Conservation (phyloP, 768 basidiomycete genomes). For the Tulasnella sp. region DNA sequence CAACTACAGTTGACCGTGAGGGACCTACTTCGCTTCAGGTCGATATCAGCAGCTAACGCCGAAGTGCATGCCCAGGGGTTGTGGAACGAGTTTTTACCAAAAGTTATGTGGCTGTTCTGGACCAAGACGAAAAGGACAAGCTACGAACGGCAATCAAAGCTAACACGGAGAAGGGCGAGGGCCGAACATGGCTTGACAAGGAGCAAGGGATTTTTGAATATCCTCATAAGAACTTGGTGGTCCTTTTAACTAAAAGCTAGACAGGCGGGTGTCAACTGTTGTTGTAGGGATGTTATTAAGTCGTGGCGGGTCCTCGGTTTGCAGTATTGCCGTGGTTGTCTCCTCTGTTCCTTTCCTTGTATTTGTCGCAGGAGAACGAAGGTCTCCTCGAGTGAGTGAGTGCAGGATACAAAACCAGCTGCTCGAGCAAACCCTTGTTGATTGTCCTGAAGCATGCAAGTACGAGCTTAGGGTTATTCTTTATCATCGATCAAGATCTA, state of each 20-base stretch:
- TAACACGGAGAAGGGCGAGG: conserved; percentile 54
- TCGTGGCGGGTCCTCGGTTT: no score
- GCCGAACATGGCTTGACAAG: conserved; percentile 68
- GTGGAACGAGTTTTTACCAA: conserved; percentile 70
- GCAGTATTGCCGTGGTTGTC: no score
- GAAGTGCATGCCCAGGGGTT: conserved; percentile 28
- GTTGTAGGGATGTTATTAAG: no score
- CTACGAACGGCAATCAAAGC: conserved; percentile 45
- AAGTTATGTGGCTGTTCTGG: conserved; percentile 68
- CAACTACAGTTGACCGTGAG: conserved; percentile 43
- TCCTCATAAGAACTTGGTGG: conserved; percentile 59
- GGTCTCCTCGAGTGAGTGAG: no score
- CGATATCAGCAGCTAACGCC: not conserved
- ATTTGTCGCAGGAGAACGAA: no score
- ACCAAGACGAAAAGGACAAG: conserved; percentile 48
- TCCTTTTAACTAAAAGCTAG: conserved; percentile 44
- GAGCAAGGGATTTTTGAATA: conserved; percentile 67
- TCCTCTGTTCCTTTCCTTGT: no score
- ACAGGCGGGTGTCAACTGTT: no score
- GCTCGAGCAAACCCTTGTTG: no score
- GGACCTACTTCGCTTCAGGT: not conserved
- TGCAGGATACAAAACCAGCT: no score
- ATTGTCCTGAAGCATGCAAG: no score
- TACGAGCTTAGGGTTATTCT: no score
- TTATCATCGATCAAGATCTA: no score